phyloP scores from a whole-genome alignment of 768 basidiomycete species.

The Pleurotus salmoneostramineus region DNA sequence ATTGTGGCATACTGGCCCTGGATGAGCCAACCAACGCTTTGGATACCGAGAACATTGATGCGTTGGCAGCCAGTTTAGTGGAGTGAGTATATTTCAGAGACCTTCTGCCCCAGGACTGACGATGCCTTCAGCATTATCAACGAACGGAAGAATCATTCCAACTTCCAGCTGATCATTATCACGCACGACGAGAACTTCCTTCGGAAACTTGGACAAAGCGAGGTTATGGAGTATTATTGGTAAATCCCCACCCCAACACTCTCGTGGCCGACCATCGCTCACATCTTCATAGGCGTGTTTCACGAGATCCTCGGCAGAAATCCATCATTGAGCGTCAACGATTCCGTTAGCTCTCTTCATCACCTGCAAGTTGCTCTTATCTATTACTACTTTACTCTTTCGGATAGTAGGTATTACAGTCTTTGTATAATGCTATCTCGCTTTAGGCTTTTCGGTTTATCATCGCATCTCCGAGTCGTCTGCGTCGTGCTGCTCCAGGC shows the following conservation, averaged over 20 bases:
- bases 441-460: background rate
- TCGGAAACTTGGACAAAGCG: constrained; percentile 80
- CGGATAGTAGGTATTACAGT: background rate
- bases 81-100: constrained; percentile 57
- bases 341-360: constrained; percentile 42
- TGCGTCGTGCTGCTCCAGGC: background rate
- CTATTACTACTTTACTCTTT: background rate
- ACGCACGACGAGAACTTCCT: constrained; percentile 98
- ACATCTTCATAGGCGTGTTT: constrained; percentile 65
- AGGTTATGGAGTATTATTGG: constrained; percentile 97
- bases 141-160: constrained; percentile 82
- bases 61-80: constrained; percentile 85
- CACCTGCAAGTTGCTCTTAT: no score
- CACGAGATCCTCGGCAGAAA: constrained; percentile 65
- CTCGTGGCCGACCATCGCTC: constrained; percentile 2
- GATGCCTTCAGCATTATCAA: constrained; percentile 76
- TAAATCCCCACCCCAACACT: constrained; percentile 27
- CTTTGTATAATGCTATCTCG: background rate
- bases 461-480: background rate
- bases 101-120: constrained; percentile 3
- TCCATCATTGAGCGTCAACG: constrained; percentile 72
- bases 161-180: constrained; percentile 96
- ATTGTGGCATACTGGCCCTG: constrained; percentile 94
- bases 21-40: constrained; percentile 99
- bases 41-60: constrained; percentile 94